Base-by-base conservation (phyloP, 345 rosid species). In the Citrus glauca region DNA sequence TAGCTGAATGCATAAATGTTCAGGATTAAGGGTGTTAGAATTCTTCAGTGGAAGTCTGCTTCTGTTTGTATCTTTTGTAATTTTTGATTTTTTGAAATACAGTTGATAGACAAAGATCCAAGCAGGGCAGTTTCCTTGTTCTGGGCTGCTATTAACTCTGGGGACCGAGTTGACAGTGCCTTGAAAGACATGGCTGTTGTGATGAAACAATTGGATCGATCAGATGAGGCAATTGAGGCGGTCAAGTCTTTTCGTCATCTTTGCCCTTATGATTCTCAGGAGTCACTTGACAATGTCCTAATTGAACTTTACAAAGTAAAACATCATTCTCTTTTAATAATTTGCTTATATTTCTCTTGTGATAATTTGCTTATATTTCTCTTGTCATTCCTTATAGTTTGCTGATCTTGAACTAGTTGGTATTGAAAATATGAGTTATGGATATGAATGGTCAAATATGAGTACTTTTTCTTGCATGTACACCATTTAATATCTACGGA, bases 171-270 rank as follows among this genome's bases (percentile, higher is more conserved):
- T 59, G 97, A 91, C 56, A 90, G 95, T 80, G 91, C 94, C 10
- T 75, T 91, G 84, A 90, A 93, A 75, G 94, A 91, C 84, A 93
- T 91, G 97, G 95, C 94, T 1, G 91, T 88, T 53, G 94, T 90
- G 59, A 88, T 93, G 94, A 91, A 90, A 63, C 94, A 91, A 73
- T 62, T 91, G 79, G 68, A 90, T 79, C 80, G 95, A 78, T 69
- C 93, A 66, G 91, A 93, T 33, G 95, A 91, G 83, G 97, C 93
- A 9, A 88, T 91, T 25, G 95, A 93, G 83, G 94, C 94, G 0
- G 88, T 93, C 81, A 91, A 85, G 72, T 93, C 97, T 33, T 93
- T 91, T 48, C 90, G 97, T 2, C 87, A 89, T 86, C 92, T 90
- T 74, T 93, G 95, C 74, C 82, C 91, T 25, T 45, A n/a, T 17